Percentiles rank a stretch among this genome's conserved stretches.
Evolutionary conservation across 2,329 filamentous ascomycete species (phyloP).

Genomic region (Xylaria sp.): DNA sequence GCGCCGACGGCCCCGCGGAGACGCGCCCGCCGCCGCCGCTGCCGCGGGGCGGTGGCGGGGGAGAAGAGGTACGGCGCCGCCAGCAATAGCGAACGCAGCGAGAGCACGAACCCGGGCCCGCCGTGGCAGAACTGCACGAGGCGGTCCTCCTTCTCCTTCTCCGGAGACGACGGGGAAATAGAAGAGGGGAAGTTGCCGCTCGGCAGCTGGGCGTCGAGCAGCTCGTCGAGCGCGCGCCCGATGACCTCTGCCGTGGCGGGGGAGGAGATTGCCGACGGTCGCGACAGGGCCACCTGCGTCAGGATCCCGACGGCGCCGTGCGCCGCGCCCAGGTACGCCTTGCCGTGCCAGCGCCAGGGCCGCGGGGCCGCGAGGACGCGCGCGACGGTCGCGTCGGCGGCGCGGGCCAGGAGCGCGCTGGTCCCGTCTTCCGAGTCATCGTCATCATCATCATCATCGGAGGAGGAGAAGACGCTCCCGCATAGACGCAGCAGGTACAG

Average conservation of each 20-base stretch:
- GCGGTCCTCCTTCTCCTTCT: too few species aligned
- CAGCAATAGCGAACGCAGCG: slow-evolving; percentile 57
- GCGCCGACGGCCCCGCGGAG: slow-evolving; percentile 43
- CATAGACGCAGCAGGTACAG: slow-evolving; percentile 70
- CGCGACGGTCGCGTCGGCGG: slow-evolving; percentile 59
- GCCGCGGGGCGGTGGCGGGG: slow-evolving; percentile 52
- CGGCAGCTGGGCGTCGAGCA: slow-evolving; percentile 62
- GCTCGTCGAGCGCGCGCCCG: slow-evolving; percentile 52
- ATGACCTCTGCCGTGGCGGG: slow-evolving; percentile 59
- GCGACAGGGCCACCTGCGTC: slow-evolving; percentile 66
- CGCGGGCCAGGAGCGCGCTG: slow-evolving; percentile 51
- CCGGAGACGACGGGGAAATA: slow-evolving; percentile 39
- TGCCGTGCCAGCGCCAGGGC: slow-evolving; percentile 66
- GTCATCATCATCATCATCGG: neutral
- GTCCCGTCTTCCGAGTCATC: slow-evolving; percentile 54
- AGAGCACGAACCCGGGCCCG: slow-evolving; percentile 63
- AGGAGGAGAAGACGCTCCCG: slow-evolving; percentile 33
- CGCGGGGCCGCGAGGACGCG: slow-evolving; percentile 57
- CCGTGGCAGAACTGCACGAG: slow-evolving; percentile 71
- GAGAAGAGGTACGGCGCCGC: slow-evolving; percentile 62
- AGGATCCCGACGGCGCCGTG: slow-evolving; percentile 73
- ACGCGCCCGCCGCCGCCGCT: neutral
- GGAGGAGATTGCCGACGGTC: slow-evolving; percentile 54
- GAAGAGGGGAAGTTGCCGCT: slow-evolving; percentile 67
- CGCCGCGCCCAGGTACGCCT: slow-evolving; percentile 65